Evolutionary conservation across 345 rosid species (phyloP), one percentile per base, ranked within the genome.

Genomic region (Citrus sp.): DNA sequence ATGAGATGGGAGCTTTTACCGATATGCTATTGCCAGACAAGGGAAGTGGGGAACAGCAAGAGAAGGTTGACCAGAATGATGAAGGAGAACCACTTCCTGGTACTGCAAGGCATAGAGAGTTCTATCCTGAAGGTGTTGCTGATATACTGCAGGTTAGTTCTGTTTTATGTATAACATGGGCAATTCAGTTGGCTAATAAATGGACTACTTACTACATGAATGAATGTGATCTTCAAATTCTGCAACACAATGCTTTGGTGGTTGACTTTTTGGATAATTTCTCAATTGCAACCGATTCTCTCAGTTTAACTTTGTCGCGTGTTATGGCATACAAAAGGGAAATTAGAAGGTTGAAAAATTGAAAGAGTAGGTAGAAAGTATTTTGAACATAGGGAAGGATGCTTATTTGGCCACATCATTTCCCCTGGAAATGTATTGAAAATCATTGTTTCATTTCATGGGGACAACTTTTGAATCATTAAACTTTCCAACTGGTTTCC

Each of bases 41-140:
- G 83, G 99, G 99, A 83, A 96, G 98, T 82, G 95, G 90, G 77
- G 97, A 92, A 85, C 95, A 91, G 59, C 87, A 77, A 66, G 97
- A 96, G 72, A 92, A 88, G 84, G 90, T 54, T 86, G 98, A 92
- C 75, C 86, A 89, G 78, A 92, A 87, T 80, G 97, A 96, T 61
- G 99, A 94, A 77, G 94, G 95, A 38, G 97, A 94, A 71, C 97
- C 99, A 74, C 93, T 96, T 86, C 99, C 99, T 72, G 99, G 98
- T 79, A 96, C 99, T 84, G 97, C 97, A 80, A 91, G 98, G 79
- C 99, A 96, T 79, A 88, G 99, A 80, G 99, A 96, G 86, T 96
- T 96, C 87, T 96, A 96, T 85, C 99, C 99, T 6, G 99, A 96
- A 90, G 99, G 99, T 73, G 97, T 96, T 66, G 98, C 99, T 63